Conservation (phyloP, 2,329 filamentous ascomycete genomes). For the Colletotrichum tofieldiae region DNA sequence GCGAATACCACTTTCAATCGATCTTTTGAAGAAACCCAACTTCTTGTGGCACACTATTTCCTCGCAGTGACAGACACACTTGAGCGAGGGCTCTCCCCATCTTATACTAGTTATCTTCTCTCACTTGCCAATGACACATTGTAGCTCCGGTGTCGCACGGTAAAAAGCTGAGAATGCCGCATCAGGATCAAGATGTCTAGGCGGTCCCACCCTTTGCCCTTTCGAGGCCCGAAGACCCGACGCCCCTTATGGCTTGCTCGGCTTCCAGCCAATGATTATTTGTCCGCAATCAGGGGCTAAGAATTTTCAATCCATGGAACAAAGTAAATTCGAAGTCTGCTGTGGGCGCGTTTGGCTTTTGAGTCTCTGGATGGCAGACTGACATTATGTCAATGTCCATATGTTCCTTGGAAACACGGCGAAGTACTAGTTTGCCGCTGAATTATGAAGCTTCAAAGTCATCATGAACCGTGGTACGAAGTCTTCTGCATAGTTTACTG, state of each 20-base stretch:
- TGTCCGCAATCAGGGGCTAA: background rate
- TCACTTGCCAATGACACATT: background rate
- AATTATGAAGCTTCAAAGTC: background rate
- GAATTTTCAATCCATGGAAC: background rate
- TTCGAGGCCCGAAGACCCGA: background rate
- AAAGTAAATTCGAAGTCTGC: background rate
- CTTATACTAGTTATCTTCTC: background rate
- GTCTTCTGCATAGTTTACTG: too few relatives aligned
- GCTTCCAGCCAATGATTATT: background rate
- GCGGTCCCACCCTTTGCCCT: background rate
- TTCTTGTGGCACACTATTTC: background rate
- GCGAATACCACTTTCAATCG: constrained; percentile 26
- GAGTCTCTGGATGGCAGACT: background rate
- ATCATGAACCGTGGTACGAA: too few relatives aligned
- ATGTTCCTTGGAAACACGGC: background rate
- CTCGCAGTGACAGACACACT: background rate
- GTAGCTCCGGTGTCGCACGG: constrained; percentile 28
- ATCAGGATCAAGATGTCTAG: background rate
- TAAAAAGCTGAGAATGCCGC: constrained; percentile 5
- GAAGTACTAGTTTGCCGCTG: background rate
- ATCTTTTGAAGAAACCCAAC: background rate
- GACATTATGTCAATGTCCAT: too few relatives aligned
- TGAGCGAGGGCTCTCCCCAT: background rate
- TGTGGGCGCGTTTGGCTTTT: background rate
- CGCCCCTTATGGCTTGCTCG: background rate